Evolutionary conservation across 257 asterid species (phyloP), one percentile per base, ranked within the genome.

Genomic region (Capsicum chinense): DNA sequence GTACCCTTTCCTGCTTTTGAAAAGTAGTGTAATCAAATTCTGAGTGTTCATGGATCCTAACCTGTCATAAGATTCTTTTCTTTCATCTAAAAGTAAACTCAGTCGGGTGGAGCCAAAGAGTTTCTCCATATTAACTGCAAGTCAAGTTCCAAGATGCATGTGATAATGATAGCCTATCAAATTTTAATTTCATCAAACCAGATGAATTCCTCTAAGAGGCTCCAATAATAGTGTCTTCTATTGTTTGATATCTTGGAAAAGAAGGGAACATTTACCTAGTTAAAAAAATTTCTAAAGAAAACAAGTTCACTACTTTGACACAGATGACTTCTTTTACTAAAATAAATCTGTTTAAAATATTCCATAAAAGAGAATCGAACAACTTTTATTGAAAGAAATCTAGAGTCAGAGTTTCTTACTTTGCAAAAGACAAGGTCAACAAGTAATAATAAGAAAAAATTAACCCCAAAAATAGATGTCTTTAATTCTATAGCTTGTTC

Each of bases 381-480:
- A 66, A 39, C 74, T 33, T 66, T 14, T 66, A 68, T 26, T 14
- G 54, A 68, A 68, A 15, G 76, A 68, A 37, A 68, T 68, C 2
- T 68, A 37, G 17, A 68, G 15, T 15, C 21, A 37, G 21, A 68
- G 15, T 68, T 68, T 15, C 52, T 68, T 68, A 68, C 52, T 37
- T 26, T 37, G 26, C 26, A 68, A 68, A 68, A 37, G 52, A 68
- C 76, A 68, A 68, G 76, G 52, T 68, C 76, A 68, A 15, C 76
- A 68, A 68, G 54, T 68, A 68, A 68, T 9, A 14, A 68, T 68
- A 26, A 15, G 52, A 15, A 26, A 68, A 68, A 48, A 68, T 37
- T 7, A 68, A 15, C 54, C 76, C 26, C 14, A 37, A 68, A 37
- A 14, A 15, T 68, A 68, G n/a, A 37, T 37, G 76, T 52, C 26